Base-by-base conservation (phyloP, 2,329 filamentous ascomycete genomes). In the Fusarium verrucosum region DNA sequence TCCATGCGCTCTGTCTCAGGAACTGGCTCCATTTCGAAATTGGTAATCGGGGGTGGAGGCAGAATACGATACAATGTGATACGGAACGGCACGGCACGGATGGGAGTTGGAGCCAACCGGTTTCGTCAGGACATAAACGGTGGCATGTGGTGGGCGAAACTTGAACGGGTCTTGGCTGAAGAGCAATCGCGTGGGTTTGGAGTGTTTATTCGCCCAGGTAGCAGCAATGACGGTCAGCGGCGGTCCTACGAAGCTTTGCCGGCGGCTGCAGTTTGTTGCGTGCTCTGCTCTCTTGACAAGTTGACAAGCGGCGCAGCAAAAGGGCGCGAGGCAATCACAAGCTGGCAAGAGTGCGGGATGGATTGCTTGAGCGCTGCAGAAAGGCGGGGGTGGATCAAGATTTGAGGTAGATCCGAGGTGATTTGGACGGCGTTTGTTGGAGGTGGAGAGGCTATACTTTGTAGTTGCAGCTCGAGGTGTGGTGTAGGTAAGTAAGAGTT, bases 1-100 rank as follows among this genome's bases (percentile, higher is more conserved):
- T 89, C 86, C 83, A 89, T 86, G 65, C 86, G 82, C 80, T 89
- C 85, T 45, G 87, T 87, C 79, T 89, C 87, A 67, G 87, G 87
- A 71, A 89, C 87, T 57, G 87, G 85, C 76, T 89, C 87, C 87
- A 89, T 89, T 69, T 70, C 76, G 74, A 61, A 55, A 58, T 68
- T 61, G 66, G 51, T 62, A 56, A 59, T 62, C 28, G 28, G 28
- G 13, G 28, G 45, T 60, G 57, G 62, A 54, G 51, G 51, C 35
- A 57, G 36, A 41, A 58, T 47, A 47, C 23, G 50, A 56, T 57
- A 56, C 32, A 54, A 57, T 57, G 53, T 51, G 38, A 53, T 53
- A 59, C 46, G 22, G 35, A 25, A 57, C 51, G 22, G 45, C 56
- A 59, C 32, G 56, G 58, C 58, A 61, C 54, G 64, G 55, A 50